Percentiles rank a stretch among this genome's conserved stretches.
phyloP scores from a whole-genome alignment of 2,329 filamentous ascomycete species.

The Pseudogymnoascus sp. region DNA sequence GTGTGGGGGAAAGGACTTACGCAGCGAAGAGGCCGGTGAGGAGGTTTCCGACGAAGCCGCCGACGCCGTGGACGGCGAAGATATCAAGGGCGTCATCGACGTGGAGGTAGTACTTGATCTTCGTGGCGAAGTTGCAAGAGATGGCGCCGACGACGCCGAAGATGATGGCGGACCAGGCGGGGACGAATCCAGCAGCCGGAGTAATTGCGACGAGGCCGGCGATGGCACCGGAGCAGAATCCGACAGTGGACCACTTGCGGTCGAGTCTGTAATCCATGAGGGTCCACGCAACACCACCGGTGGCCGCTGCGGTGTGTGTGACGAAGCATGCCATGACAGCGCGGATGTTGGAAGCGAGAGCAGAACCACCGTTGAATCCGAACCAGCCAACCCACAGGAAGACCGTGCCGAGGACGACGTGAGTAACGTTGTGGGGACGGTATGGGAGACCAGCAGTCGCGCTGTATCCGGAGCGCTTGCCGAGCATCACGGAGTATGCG shows the following conservation, averaged over 20 bases:
- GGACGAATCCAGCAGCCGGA: constrained; percentile 76
- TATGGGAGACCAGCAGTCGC: constrained; percentile 78
- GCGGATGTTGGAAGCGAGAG: constrained; percentile 71
- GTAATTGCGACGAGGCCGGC: constrained; percentile 84
- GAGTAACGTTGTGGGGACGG: constrained; percentile 85
- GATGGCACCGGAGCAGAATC: constrained; percentile 86
- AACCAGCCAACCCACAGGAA: constrained; percentile 97
- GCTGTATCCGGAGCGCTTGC: constrained; percentile 62
- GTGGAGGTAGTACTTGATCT: constrained; percentile 75
- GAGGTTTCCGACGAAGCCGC: constrained; percentile 71
- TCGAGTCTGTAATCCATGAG: constrained; percentile 82
- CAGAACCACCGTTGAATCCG: constrained; percentile 85
- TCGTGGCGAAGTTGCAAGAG: constrained; percentile 82
- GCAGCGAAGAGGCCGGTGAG: constrained; percentile 76
- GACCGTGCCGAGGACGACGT: constrained; percentile 85
- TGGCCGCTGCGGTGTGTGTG: constrained; percentile 76
- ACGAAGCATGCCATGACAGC: constrained; percentile 81
- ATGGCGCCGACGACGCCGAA: constrained; percentile 69
- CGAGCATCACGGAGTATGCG: constrained; percentile 86
- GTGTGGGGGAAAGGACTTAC: background rate
- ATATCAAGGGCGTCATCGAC: constrained; percentile 86
- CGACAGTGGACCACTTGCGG: constrained; percentile 86
- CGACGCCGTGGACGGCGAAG: constrained; percentile 74
- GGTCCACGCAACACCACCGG: constrained; percentile 84
- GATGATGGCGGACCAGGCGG: constrained; percentile 73